Conservation (phyloP, 2,329 filamentous ascomycete species). For the Talaromyces funiculosus region DNA sequence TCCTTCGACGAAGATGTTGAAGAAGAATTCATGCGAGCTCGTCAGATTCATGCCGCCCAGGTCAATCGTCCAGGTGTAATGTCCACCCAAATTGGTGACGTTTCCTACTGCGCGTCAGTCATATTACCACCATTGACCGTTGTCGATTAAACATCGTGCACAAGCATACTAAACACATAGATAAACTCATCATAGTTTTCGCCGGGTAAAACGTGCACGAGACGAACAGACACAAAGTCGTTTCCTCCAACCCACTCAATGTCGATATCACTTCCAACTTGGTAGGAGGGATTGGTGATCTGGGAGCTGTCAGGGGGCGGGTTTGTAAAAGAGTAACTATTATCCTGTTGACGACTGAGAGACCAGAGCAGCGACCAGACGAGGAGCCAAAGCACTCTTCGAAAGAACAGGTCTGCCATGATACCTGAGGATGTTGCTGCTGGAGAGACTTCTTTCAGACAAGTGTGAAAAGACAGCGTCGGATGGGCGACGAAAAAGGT, state of each 20-base stretch:
- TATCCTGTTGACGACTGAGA: constrained; percentile 4
- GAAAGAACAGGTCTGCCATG: constrained; percentile 1
- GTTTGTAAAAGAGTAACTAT: constrained; percentile 7
- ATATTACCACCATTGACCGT: not conserved
- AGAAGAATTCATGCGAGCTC: constrained; percentile 8
- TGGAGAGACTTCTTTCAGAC: not conserved
- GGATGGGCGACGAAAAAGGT: not conserved
- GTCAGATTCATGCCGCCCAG: constrained; percentile 12
- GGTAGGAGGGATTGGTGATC: constrained; percentile 5
- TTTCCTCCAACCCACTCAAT: constrained; percentile 11
- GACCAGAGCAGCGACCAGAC: constrained; percentile 13
- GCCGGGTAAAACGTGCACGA: constrained; percentile 5
- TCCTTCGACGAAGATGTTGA: constrained; percentile 12
- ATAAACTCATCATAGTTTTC: not conserved
- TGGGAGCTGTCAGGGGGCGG: constrained; percentile 2
- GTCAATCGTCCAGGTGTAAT: constrained; percentile 10
- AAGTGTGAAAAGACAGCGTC: too few relatives aligned
- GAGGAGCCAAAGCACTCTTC: constrained; percentile 6
- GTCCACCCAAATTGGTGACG: constrained; percentile 11
- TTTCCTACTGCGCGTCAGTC: constrained; percentile 8
- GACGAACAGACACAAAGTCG: constrained; percentile 3
- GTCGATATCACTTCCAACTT: constrained; percentile 4
- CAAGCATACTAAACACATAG: constrained; percentile 9
- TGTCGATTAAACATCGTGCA: not conserved
- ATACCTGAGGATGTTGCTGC: not conserved